A percentile compares a stretch with the other conserved stretches of the same genome.
These are phyloP conservation scores for Datisca glomerata DNA, from an alignment of 306 rosid species.

Conservation along the genomic window DNA sequence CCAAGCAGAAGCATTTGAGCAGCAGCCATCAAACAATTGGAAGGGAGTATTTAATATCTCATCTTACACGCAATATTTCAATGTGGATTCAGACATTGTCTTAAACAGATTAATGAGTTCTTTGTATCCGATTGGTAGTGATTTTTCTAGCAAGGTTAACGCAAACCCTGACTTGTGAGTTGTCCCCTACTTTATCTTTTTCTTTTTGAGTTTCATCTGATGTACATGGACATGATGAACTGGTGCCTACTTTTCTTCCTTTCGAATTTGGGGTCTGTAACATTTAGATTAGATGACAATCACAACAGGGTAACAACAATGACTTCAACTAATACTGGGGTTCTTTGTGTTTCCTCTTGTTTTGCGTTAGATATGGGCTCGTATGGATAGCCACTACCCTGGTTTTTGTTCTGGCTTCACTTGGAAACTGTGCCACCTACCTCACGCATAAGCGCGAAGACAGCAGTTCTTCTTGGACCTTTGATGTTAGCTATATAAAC, in stretches of 20 bases:
- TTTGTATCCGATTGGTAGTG: constrained; percentile 66
- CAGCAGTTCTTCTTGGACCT: constrained; percentile 52
- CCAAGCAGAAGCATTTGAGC: constrained; percentile 66
- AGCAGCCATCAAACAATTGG: constrained; percentile 85
- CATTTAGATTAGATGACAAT: too few relatives aligned
- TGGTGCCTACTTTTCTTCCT: too few relatives aligned
- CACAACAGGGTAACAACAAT: too few relatives aligned
- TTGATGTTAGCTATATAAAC: constrained; percentile 71
- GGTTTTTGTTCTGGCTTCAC: constrained; percentile 74
- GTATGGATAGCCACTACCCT: constrained; percentile 91
- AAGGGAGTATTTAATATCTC: constrained; percentile 69
- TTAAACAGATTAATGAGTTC: constrained; percentile 71
- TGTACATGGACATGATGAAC: too few relatives aligned
- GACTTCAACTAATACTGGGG: neutral
- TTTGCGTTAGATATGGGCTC: constrained; percentile 44
- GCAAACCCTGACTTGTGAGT: constrained; percentile 97
- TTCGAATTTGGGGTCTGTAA: too few relatives aligned
- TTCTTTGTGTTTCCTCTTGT: constrained; percentile 12
- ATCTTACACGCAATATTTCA: constrained; percentile 77
- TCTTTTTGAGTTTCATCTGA: neutral
- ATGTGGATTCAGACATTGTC: constrained; percentile 84
- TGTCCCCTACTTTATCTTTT: constrained; percentile 7
- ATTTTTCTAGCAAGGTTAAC: constrained; percentile 80
- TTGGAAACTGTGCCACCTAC: constrained; percentile 94
- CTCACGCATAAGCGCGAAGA: constrained; percentile 51